These are phyloP conservation scores for Diaporthe amygdali DNA, from an alignment of 2,329 filamentous ascomycete species.

Conservation along the genomic window DNA sequence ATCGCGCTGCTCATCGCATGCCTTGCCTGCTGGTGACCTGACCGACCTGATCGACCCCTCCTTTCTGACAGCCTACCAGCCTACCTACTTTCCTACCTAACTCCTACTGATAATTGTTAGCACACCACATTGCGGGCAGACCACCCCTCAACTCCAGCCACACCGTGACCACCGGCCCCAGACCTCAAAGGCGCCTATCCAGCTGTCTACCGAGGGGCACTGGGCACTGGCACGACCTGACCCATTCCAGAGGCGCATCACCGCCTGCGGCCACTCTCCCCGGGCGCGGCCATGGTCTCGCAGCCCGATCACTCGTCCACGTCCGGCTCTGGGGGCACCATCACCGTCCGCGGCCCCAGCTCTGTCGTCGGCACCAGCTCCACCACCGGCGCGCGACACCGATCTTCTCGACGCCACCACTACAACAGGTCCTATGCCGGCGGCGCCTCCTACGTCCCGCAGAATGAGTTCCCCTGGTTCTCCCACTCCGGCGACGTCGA, in stretches of 20 bases:
- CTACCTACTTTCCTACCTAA: slow-evolving; percentile 16
- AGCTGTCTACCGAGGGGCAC: background rate
- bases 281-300: slow-evolving; percentile 37
- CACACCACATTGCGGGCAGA: slow-evolving; percentile 1
- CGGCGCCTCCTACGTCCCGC: slow-evolving; percentile 69
- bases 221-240: background rate
- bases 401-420: slow-evolving; percentile 43
- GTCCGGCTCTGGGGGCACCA: slow-evolving; percentile 26
- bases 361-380: slow-evolving; percentile 36
- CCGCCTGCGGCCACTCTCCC: background rate
- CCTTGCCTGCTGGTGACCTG: slow-evolving; percentile 11
- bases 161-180: slow-evolving; percentile 15
- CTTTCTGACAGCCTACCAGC: slow-evolving; percentile 12
- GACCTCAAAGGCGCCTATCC: background rate
- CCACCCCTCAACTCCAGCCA: slow-evolving; percentile 14
- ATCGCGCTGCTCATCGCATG: slow-evolving; percentile 10
- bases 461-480: slow-evolving; percentile 94
- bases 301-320: slow-evolving; percentile 35
- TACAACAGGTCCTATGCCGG: slow-evolving; percentile 84
- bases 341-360: slow-evolving; percentile 38
- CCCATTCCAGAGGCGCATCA: slow-evolving; percentile 7
- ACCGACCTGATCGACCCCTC: slow-evolving; percentile 15
- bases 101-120: slow-evolving; percentile 12
- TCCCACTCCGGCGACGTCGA: slow-evolving; percentile 91
- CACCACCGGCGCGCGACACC: slow-evolving; percentile 28